phyloP scores from a whole-genome alignment of 1,284 basidiomycete species.

The Somion occarium region DNA sequence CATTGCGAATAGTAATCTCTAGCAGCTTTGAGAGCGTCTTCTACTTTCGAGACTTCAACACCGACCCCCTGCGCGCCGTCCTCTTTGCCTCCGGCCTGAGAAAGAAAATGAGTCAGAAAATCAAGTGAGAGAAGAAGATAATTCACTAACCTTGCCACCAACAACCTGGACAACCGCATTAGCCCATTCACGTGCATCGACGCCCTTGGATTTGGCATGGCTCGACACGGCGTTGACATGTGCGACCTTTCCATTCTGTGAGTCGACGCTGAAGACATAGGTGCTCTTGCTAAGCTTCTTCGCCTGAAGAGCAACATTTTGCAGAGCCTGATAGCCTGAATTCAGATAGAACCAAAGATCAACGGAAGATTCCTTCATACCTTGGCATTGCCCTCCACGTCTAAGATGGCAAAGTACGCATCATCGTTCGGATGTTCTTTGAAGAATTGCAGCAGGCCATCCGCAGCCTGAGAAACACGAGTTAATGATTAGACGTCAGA shows the following conservation, averaged over 20 bases:
- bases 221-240: constrained; percentile 87
- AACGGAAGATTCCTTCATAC: constrained; percentile 29
- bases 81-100: constrained; percentile 87
- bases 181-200: constrained; percentile 85
- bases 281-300: constrained; percentile 81
- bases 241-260: constrained; percentile 69
- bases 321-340: constrained; percentile 50
- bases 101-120: constrained; percentile 5
- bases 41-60: constrained; percentile 55
- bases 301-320: constrained; percentile 69
- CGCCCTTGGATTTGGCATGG: constrained; percentile 52
- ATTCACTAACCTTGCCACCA: constrained; percentile 75
- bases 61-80: constrained; percentile 89
- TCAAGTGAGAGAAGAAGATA: not conserved
- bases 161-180: constrained; percentile 70
- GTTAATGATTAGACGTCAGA: not conserved
- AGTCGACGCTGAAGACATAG: constrained; percentile 85
- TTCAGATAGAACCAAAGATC: not conserved
- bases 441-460: constrained; percentile 71
- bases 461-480: constrained; percentile 52
- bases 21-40: constrained; percentile 67
- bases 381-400: constrained; percentile 81
- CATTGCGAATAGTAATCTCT: constrained; percentile 31
- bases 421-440: constrained; percentile 67
- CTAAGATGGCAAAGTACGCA: constrained; percentile 66